Conservation (phyloP, 805 yeast species). For the Sungouiella blattae region DNA sequence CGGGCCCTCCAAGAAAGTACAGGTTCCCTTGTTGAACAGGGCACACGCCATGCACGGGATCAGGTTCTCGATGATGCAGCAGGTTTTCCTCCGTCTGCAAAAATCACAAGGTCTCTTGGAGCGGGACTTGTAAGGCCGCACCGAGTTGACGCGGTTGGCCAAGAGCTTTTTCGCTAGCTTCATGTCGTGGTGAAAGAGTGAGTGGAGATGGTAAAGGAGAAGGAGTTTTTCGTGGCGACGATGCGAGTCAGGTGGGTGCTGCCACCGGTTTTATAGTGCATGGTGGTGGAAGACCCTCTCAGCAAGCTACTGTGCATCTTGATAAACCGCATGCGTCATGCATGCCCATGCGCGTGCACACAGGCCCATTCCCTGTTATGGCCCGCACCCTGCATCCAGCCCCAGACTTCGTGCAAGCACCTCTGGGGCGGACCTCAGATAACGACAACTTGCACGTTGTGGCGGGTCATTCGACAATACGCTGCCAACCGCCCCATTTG, state of each 20-base stretch:
- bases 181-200: neutral
- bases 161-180: conserved; percentile 14
- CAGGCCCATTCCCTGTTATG: neutral
- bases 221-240: too few species aligned
- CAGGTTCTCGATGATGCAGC: conserved; percentile 32
- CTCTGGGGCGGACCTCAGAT: too few species aligned
- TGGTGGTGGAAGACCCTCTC: too few species aligned
- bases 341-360: neutral
- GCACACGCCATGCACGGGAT: conserved; percentile 29
- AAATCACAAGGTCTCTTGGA: conserved; percentile 34
- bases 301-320: neutral
- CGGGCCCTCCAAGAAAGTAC: conserved; percentile 32
- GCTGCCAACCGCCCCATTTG: too few species aligned
- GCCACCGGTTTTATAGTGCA: too few species aligned
- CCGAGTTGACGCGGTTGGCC: conserved; percentile 17
- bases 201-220: too few species aligned
- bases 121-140: conserved; percentile 32
- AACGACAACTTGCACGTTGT: too few species aligned
- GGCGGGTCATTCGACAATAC: too few species aligned
- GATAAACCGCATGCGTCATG: conserved; percentile 1
- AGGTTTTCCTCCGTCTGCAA: conserved; percentile 31
- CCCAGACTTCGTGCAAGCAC: too few species aligned
- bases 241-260: too few species aligned
- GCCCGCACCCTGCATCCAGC: neutral
- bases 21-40: conserved; percentile 24